Percentiles rank a stretch among this genome's conserved stretches.
phyloP scores from a whole-genome alignment of 208 protist species.

The Leishmania tarentolae region DNA sequence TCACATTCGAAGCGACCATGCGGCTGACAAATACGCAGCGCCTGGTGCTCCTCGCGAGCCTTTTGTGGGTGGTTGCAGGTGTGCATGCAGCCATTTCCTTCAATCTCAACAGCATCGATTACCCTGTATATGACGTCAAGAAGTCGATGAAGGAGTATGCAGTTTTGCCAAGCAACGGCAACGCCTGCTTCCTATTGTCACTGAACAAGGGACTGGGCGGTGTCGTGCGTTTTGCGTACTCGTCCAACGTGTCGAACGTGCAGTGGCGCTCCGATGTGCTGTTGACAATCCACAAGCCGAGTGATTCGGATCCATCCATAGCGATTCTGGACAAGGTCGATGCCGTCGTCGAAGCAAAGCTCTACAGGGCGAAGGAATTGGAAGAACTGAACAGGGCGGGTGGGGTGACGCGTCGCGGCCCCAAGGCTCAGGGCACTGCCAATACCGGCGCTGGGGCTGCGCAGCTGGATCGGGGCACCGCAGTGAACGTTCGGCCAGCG shows the following conservation, averaged over 20 bases:
- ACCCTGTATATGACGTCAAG: constrained; percentile 7
- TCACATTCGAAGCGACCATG: not conserved
- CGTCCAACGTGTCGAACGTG: constrained; percentile 35
- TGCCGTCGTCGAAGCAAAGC: constrained; percentile 14
- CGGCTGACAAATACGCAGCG: no score
- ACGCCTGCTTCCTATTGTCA: constrained; percentile 17
- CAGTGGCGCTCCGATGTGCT: constrained; percentile 30
- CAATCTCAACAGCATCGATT: constrained; percentile 24
- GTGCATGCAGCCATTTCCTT: constrained; percentile 25
- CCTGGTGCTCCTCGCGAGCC: constrained; percentile 3
- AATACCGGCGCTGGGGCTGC: constrained; percentile 1
- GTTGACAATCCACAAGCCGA: constrained; percentile 35
- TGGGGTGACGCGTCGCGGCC: not conserved
- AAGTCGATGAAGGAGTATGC: constrained; percentile 18
- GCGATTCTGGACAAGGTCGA: constrained; percentile 22
- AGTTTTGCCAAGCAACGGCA: not conserved
- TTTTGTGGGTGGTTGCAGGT: not conserved
- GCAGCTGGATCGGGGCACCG: constrained; percentile 11
- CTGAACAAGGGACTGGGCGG: constrained; percentile 29
- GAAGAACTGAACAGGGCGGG: constrained; percentile 10
- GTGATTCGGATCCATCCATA: constrained; percentile 8
- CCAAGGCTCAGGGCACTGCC: constrained; percentile 3
- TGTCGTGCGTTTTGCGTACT: constrained; percentile 41
- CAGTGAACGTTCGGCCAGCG: constrained; percentile 4
- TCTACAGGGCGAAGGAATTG: constrained; percentile 29